A percentile compares a stretch with the other conserved stretches of the same genome.
Evolutionary conservation across 306 rosid species (phyloP).

Genomic region (Luffa aegyptiaca): DNA sequence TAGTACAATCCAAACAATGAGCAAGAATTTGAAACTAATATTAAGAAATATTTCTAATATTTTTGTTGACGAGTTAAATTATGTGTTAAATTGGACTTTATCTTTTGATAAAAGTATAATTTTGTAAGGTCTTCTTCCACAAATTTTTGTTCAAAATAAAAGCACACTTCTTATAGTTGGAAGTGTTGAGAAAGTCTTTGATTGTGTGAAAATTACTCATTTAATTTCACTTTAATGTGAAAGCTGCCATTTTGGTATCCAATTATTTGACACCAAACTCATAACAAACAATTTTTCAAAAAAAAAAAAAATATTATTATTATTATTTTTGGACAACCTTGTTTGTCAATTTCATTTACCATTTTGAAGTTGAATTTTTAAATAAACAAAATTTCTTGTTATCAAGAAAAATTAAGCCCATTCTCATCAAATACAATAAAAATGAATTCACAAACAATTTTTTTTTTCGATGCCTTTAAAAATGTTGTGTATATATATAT

Average conservation of each 20-base stretch:
- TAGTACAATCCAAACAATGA: too few species aligned
- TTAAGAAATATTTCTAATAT: background rate
- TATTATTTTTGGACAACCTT: too few species aligned
- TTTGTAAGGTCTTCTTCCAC: background rate
- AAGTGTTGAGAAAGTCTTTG: background rate
- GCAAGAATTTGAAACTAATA: too few species aligned
- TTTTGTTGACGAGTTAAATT: too few species aligned
- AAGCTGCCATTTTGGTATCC: background rate
- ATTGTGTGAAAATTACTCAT: background rate
- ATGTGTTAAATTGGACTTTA: background rate
- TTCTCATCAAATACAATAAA: background rate
- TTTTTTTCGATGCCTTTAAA: too few species aligned
- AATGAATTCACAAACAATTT: background rate
- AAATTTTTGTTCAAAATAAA: background rate
- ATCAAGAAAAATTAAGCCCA: background rate
- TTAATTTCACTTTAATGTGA: slow-evolving; percentile 4
- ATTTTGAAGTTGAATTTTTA: background rate
- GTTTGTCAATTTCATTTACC: background rate
- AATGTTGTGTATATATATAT: too few species aligned
- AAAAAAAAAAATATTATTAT: too few species aligned
- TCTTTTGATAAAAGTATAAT: background rate
- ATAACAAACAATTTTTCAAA: background rate
- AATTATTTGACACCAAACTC: background rate
- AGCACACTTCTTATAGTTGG: background rate
- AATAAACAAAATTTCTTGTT: background rate